These are phyloP conservation scores for Auriculariales sp. DNA, from an alignment of 768 basidiomycete species.

Conservation along the genomic window DNA sequence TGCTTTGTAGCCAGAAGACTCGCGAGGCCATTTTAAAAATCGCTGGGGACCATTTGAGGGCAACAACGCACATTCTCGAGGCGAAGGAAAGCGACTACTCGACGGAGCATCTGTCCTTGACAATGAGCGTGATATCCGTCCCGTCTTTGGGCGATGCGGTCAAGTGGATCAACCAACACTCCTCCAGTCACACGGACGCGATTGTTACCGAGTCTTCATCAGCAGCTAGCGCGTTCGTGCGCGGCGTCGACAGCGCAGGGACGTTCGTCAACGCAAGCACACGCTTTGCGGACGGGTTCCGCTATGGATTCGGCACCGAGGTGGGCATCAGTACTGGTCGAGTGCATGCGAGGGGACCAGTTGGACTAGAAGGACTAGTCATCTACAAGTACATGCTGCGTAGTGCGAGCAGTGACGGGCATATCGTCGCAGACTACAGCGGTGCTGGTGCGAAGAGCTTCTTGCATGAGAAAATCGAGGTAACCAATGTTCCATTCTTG, in stretches of 20 bases:
- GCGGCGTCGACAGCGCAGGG: conserved; percentile 82
- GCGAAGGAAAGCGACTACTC: conserved; percentile 54
- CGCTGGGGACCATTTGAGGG: conserved; percentile 6
- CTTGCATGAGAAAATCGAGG: conserved; percentile 41
- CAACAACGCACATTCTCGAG: conserved; percentile 27
- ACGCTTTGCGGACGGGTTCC: conserved; percentile 89
- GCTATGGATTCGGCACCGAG: conserved; percentile 95
- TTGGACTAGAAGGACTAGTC: conserved; percentile 84
- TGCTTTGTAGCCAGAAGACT: conserved; percentile 64
- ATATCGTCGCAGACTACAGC: conserved; percentile 71
- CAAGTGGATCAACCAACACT: conserved; percentile 80
- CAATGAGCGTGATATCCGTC: conserved; percentile 65
- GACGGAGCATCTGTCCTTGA: conserved; percentile 80
- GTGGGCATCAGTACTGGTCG: conserved; percentile 95
- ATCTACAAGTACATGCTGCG: conserved; percentile 93
- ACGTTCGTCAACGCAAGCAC: conserved; percentile 93
- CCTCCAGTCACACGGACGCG: conserved; percentile 88
- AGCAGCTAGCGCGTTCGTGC: conserved; percentile 59
- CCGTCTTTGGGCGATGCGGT: conserved; percentile 64
- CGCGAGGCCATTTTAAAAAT: conserved; percentile 38
- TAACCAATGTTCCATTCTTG: conserved; percentile 33
- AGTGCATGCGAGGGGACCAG: conserved; percentile 93
- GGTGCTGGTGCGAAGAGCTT: conserved; percentile 58
- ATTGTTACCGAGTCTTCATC: conserved; percentile 73
- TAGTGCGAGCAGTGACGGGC: conserved; percentile 60